A percentile compares a stretch with the other conserved stretches of the same genome.
phyloP scores from a whole-genome alignment of 257 asterid species.

The Solanum rostratum region DNA sequence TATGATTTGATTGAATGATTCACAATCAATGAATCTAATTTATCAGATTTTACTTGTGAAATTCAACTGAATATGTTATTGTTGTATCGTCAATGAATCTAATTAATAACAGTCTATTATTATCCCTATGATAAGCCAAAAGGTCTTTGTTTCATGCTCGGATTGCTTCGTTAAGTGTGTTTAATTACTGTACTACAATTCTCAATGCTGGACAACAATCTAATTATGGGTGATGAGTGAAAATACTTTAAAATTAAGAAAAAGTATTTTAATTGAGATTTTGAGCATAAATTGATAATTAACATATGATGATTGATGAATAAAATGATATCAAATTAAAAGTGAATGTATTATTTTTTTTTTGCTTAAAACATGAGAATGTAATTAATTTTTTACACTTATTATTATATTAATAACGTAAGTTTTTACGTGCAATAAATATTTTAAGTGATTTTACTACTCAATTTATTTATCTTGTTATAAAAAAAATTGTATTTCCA shows the following conservation, averaged over 20 bases:
- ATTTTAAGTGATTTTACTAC: no score
- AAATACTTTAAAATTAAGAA: not conserved
- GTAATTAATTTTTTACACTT: no score
- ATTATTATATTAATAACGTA: no score
- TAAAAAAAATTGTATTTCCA: no score
- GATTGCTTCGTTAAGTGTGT: not conserved
- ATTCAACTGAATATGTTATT: no score
- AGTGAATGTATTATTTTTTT: not conserved
- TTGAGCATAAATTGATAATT: not conserved
- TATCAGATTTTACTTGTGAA: no score
- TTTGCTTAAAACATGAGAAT: not conserved
- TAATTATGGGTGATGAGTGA: not conserved
- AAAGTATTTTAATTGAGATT: not conserved
- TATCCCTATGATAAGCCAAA: not conserved
- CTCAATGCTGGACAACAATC: no score
- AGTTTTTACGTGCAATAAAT: no score
- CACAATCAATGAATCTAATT: not conserved
- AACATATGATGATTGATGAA: not conserved
- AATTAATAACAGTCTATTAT: not conserved
- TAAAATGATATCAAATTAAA: not conserved
- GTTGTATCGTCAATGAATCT: not conserved
- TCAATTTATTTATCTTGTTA: no score
- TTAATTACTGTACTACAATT: not conserved
- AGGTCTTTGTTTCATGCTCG: not conserved
- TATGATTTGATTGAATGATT: not conserved